Base-by-base conservation (phyloP, 2,329 filamentous ascomycete genomes). In the Didymella sp. region DNA sequence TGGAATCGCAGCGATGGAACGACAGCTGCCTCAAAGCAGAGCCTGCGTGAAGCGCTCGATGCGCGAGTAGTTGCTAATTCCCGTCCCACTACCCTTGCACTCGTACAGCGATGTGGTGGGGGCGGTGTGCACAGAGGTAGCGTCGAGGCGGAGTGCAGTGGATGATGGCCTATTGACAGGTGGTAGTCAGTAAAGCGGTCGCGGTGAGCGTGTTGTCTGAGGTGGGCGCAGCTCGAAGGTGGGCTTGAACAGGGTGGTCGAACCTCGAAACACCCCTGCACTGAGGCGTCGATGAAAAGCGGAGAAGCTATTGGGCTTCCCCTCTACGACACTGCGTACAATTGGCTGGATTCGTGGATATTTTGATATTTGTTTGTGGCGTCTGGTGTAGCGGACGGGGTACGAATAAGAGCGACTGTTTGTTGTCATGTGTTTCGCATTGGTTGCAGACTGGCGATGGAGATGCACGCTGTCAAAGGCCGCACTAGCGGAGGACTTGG, bases 261-360 rank as follows among this genome's bases (percentile, higher is more conserved):
- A 54, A 64, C 57, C 50, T 53, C 33, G 59, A 61, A 57, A 52
- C 63, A 68, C 67, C 63, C 62, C 62, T 65, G 61, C 63, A 56
- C 52, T 60, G 61, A 61, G 56, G 66, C 66, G 66, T 63, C 64
- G 61, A 64, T 56, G 61, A 62, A 67, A 68, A 70, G 66, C 64
- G 64, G 67, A 67, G 67, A 63, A 64, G 58, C 56, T 53, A 58
- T 46, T 49, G 51, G 56, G 56, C 56, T 51, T 48, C 44, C 25
- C 25, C 33, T 37, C 17, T 37, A 9, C 44, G 15, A n/a, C 45
- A 52, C 47, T 42, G 56, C 24, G 47, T 45, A 56, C 53, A 58
- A 55, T 58, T 57, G 42, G 51, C 51, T 31, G 22, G 40, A n/a
- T 30, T 2, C 50, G 35, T 51, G n/a, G 24, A 46, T 43, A 17